These are phyloP conservation scores for Filosporella fistucella DNA, from an alignment of 495 filamentous ascomycete species.

Conservation along the genomic window DNA sequence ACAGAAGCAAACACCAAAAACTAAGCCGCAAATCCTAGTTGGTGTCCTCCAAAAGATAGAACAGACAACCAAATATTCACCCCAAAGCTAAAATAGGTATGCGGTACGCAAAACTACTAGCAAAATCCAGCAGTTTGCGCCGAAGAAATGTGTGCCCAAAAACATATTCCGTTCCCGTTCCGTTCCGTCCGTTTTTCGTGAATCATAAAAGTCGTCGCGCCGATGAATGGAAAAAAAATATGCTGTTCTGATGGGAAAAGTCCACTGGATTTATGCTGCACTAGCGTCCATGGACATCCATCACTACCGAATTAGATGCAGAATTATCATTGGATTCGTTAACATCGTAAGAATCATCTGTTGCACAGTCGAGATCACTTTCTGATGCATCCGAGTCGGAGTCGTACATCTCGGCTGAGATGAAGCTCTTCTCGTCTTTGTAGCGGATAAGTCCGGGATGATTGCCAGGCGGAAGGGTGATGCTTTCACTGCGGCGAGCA, in stretches of 20 bases:
- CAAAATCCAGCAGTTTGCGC: constrained; percentile 4
- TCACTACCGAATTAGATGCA: constrained; percentile 10
- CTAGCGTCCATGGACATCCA: constrained; percentile 22
- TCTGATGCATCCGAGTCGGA: constrained; percentile 1
- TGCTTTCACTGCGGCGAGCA: constrained; percentile 40
- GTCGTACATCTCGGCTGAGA: background rate
- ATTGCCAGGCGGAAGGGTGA: constrained; percentile 37
- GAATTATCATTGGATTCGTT: constrained; percentile 11
- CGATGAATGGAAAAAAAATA: constrained; percentile 8
- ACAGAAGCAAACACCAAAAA: too few relatives aligned
- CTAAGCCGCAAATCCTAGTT: too few relatives aligned
- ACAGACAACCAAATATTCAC: too few relatives aligned
- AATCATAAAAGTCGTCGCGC: constrained; percentile 20
- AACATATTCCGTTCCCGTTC: too few relatives aligned
- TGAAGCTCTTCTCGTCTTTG: constrained; percentile 16
- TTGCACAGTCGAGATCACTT: constrained; percentile 7
- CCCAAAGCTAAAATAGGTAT: background rate
- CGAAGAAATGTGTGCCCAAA: too few relatives aligned
- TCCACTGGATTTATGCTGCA: constrained; percentile 24
- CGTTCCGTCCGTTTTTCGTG: constrained; percentile 1
- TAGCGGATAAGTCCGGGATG: constrained; percentile 23
- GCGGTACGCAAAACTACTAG: background rate
- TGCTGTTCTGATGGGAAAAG: constrained; percentile 1
- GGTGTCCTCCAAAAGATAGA: too few relatives aligned
- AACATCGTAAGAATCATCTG: constrained; percentile 15